Base-by-base conservation (phyloP, 768 basidiomycete species). In the Multifurca ochricompacta region DNA sequence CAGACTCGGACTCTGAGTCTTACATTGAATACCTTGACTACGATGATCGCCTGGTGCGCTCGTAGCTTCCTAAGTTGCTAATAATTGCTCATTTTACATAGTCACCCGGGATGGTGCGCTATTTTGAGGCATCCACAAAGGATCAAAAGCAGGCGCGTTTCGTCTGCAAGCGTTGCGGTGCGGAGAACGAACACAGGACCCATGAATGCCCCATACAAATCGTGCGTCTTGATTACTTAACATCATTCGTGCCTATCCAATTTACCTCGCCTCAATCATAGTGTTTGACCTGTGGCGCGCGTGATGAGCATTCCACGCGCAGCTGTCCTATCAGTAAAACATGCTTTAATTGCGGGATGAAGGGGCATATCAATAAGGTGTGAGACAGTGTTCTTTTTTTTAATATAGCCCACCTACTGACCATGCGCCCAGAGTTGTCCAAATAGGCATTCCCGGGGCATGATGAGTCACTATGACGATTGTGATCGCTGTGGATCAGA, bases 261-360 rank as follows among this genome's bases (percentile, higher is more conserved):
- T 4, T 19, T 28, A 30, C 37, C 21, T 44, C 25, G 9, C 19
- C 28, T 53, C 21, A 28, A 27, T n/a, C 54, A 16, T 49, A 91
- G 89, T 91, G 89, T 65, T 66, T 86, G 53, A 89, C 84, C 23
- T 91, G 89, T 64, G 89, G 89, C 53, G 85, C 77, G 28, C 80
- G 83, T 46, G 79, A 91, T 62, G 88, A 91, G 57, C 89, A 91
- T 67, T 72, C 75, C 3, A 89, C 89, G 16, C 74, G 82, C 36
- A 80, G 80, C 47, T 91, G 88, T 68, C 87, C 88, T 2, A 84
- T 88, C 56, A 82, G 80, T 68, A 90, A 90, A 67, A 81, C 77
- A 0, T 91, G 89, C 63, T 91, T 80, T 62, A 77, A 73, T 3
- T 91, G 89, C 61, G 85, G 85, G 14, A 87, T 88, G 85, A 87